Percentiles rank a stretch among this genome's conserved stretches.
Evolutionary conservation across 176 grass and related monocot genomes (phyloP).

Genomic region (Phoenix roebelenii): DNA sequence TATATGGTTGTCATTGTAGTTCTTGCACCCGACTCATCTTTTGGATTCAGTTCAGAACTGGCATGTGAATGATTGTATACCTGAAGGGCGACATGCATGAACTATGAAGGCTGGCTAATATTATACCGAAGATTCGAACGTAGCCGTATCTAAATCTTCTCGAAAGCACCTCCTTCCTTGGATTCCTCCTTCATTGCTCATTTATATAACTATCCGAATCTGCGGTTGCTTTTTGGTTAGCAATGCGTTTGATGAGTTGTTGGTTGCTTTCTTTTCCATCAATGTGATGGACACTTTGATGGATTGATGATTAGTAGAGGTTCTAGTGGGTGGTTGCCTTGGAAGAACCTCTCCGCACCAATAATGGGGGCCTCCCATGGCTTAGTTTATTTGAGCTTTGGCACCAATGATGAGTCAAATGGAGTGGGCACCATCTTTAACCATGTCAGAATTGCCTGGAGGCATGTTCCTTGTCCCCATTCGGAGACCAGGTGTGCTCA

Average conservation of each 20-base stretch:
- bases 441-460: not conserved
- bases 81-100: constrained; percentile 28
- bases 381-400: constrained; percentile 17
- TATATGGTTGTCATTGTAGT: not conserved
- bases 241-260: not conserved
- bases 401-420: constrained; percentile 30
- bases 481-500: constrained; percentile 10
- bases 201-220: no score
- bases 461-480: constrained; percentile 4
- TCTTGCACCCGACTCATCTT: no score
- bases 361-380: not conserved
- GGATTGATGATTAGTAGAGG: constrained; percentile 18
- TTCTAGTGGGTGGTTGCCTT: not conserved
- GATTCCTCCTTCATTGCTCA: not conserved
- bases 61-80: constrained; percentile 19
- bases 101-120: constrained; percentile 11
- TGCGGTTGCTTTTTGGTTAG: not conserved
- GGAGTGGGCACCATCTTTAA: constrained; percentile 23
- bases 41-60: constrained; percentile 20
- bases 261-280: not conserved
- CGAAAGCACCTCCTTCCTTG: constrained; percentile 15
- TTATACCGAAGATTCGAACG: constrained; percentile 8
- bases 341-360: not conserved
- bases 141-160: constrained; percentile 1
- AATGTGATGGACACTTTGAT: constrained; percentile 13